phyloP scores from a whole-genome alignment of 1,284 basidiomycete species.

The Fomitopsis pinicola region DNA sequence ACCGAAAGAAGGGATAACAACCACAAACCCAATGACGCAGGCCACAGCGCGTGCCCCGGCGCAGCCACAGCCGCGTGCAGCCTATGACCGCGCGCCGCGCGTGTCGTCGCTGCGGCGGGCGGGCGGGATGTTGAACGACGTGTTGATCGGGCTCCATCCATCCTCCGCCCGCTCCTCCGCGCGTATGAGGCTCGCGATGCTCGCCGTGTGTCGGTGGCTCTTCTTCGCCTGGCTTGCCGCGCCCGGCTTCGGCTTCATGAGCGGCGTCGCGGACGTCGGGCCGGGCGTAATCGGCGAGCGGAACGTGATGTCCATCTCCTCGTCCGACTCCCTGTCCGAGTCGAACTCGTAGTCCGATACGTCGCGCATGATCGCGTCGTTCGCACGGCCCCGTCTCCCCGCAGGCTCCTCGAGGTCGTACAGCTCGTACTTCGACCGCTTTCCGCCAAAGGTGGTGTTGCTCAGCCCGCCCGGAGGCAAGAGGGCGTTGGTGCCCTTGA shows the following conservation, averaged over 20 bases:
- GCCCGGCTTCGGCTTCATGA: conserved; percentile 24
- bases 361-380: conserved; percentile 33
- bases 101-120: conserved; percentile 22
- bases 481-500: conserved; percentile 58
- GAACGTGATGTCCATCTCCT: conserved; percentile 64
- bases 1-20: background rate
- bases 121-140: conserved; percentile 41
- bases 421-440: conserved; percentile 63
- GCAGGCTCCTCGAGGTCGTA: conserved; percentile 61
- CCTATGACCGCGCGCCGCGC: background rate
- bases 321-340: conserved; percentile 48
- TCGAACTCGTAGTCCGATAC: conserved; percentile 54
- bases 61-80: background rate
- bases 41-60: background rate
- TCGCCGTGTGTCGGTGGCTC: conserved; percentile 71
- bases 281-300: conserved; percentile 53
- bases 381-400: conserved; percentile 23
- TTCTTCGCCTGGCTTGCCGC: conserved; percentile 30
- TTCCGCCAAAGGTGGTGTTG: conserved; percentile 17
- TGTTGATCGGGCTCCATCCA: conserved; percentile 72
- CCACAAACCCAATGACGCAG: background rate
- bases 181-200: conserved; percentile 74
- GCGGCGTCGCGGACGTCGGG: conserved; percentile 32
- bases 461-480: conserved; percentile 37
- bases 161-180: conserved; percentile 71